Evolutionary conservation across 2,329 filamentous ascomycete genomes (phyloP).

Genomic region (Pseudogymnoascus sp.): DNA sequence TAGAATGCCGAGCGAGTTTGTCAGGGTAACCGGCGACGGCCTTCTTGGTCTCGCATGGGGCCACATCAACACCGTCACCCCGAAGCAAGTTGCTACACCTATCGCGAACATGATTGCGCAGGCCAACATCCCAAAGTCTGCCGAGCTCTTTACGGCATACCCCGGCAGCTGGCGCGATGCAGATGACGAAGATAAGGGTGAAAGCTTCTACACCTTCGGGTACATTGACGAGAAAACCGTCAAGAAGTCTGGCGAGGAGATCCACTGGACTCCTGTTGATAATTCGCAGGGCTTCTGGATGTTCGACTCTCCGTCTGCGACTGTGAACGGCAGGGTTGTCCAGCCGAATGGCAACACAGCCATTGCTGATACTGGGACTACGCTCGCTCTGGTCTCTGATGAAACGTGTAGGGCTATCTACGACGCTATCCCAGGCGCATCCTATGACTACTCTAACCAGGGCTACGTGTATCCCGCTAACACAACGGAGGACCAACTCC

Average conservation of each 20-base stretch:
- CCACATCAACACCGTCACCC: constrained; percentile 53
- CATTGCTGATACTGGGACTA: constrained; percentile 65
- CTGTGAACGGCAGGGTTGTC: constrained; percentile 47
- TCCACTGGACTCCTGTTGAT: constrained; percentile 54
- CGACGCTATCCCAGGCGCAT: constrained; percentile 50
- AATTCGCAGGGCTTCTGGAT: constrained; percentile 60
- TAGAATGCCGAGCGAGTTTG: constrained; percentile 49
- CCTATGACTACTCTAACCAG: constrained; percentile 46
- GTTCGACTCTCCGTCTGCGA: constrained; percentile 48
- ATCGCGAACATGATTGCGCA: constrained; percentile 61
- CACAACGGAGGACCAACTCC: constrained; percentile 44
- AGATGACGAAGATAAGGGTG: constrained; percentile 29
- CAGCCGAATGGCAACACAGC: constrained; percentile 48
- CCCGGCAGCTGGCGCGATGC: constrained; percentile 46
- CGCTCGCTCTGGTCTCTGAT: constrained; percentile 57
- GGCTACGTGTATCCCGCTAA: constrained; percentile 55
- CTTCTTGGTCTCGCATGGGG: constrained; percentile 59
- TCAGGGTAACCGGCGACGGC: constrained; percentile 48
- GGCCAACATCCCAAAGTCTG: constrained; percentile 38
- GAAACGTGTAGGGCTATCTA: constrained; percentile 53
- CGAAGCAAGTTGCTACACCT: constrained; percentile 48
- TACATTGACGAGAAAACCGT: constrained; percentile 58
- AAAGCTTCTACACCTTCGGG: constrained; percentile 65
- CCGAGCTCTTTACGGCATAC: constrained; percentile 50
- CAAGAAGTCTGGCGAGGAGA: constrained; percentile 41